Evolutionary conservation across 257 asterid genomes (phyloP), one percentile per base, ranked within the genome.

Genomic region (Solanum pinnatisectum): DNA sequence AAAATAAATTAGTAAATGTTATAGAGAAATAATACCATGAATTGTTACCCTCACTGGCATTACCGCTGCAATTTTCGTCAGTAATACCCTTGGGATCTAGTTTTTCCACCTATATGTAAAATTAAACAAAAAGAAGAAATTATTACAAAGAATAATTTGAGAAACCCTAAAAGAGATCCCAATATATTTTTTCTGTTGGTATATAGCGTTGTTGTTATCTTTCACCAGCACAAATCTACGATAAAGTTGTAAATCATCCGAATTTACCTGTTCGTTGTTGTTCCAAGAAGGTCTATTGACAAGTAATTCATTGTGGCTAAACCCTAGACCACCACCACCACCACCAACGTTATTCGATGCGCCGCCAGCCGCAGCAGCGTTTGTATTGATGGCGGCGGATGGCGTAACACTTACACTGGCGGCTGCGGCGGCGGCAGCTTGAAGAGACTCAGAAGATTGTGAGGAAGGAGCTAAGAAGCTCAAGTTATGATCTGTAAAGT

Each of bases 231-330:
- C 40, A 79, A 10, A 27, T 16, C 11, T 30, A 8, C 76, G 83
- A 27, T 25, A 27, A 86, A 5, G 9, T 39, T 13, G 18, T 82
- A 71, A 87, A 20, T 27, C 87, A 30, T 40, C 39, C 68, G 13
- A 63, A 63, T n/a, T 83, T 65, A 93, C 97, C 95, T 94, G 96
- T 88, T 96, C 92, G 92, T 88, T 93, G 91, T 88, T 93, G 87
- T 92, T 90, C 98, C 98, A 95, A 87, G 97, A 93, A 83, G 95
- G 90, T 90, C 91, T 93, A 86, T 89, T 88, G 46, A 87, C 88
- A 39, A 88, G 37, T 83, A 90, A 89, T 60, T 92, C 39, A 63
- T 16, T 83, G 73, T 92, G 96, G 88, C 83, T 89, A 79, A 95
- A 94, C 92, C 95, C 97, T 91, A 93, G 87, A 88, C 93, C 91